Evolutionary conservation across 129 eudicot genomes (phyloP).

Genomic region (Arctium lappa): DNA sequence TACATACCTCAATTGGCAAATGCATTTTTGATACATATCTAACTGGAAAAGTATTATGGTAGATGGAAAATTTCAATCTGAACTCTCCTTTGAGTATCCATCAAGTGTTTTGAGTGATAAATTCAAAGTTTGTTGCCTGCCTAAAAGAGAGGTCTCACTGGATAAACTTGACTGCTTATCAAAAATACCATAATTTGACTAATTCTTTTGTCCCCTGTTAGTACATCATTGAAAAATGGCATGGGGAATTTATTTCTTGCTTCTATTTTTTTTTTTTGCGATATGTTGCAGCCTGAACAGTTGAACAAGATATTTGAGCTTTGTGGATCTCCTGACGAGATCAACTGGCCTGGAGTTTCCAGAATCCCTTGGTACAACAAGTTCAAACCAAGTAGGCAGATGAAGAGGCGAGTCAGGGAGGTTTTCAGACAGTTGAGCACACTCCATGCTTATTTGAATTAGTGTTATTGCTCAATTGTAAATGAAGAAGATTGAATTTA

Average conservation of each 20-base stretch:
- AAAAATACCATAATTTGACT: neutral
- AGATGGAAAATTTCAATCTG: too few relatives aligned
- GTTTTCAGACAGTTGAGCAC: slow-evolving; percentile 83
- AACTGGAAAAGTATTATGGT: too few relatives aligned
- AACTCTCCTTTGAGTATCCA: neutral
- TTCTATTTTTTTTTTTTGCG: neutral
- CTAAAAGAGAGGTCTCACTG: neutral
- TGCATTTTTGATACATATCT: too few relatives aligned
- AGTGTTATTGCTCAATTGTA: neutral
- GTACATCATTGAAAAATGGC: neutral
- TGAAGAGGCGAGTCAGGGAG: slow-evolving; percentile 82
- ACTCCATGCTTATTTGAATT: slow-evolving; percentile 7
- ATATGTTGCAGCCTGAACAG: slow-evolving; percentile 71
- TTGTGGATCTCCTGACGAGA: slow-evolving; percentile 88
- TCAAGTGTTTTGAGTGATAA: neutral
- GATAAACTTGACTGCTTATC: too few relatives aligned
- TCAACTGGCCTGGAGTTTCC: slow-evolving; percentile 91
- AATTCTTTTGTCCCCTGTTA: neutral
- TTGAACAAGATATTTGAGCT: slow-evolving; percentile 74
- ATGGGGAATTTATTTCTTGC: neutral
- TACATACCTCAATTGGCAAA: too few relatives aligned
- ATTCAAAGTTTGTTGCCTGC: neutral
- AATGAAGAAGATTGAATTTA: neutral
- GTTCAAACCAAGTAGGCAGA: slow-evolving; percentile 63
- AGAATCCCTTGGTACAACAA: slow-evolving; percentile 72